phyloP scores from a whole-genome alignment of 306 rosid species.

The Mimosa bimucronata region DNA sequence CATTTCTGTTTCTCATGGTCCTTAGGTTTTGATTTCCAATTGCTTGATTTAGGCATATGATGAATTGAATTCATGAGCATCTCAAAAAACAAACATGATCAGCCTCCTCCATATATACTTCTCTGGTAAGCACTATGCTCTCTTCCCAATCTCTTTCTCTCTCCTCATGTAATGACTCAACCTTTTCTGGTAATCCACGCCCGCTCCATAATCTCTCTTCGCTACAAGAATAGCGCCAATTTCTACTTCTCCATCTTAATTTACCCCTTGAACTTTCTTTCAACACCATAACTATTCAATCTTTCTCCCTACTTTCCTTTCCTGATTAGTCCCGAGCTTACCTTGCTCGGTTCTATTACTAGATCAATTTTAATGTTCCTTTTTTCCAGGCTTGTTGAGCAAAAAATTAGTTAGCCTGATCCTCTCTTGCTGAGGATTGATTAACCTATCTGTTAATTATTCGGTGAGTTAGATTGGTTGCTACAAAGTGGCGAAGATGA shows the following conservation, averaged over 20 bases:
- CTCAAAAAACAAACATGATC: slow-evolving; percentile 37
- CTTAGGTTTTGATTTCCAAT: slow-evolving; percentile 19
- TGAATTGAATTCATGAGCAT: slow-evolving; percentile 18
- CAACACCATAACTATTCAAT: background rate
- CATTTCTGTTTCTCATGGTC: background rate
- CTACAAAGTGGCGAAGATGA: slow-evolving; percentile 79
- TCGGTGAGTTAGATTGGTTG: background rate
- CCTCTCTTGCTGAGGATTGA: background rate
- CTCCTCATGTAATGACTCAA: slow-evolving; percentile 44
- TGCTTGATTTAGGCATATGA: slow-evolving; percentile 17
- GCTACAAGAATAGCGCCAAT: slow-evolving; percentile 35
- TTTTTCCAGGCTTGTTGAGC: background rate
- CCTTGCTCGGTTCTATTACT: background rate
- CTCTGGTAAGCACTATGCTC: slow-evolving; percentile 47
- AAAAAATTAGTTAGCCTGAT: background rate
- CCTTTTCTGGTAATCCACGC: slow-evolving; percentile 49
- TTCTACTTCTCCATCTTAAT: slow-evolving; percentile 9
- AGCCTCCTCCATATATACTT: slow-evolving; percentile 31
- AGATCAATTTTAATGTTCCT: background rate
- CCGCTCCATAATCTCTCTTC: slow-evolving; percentile 51
- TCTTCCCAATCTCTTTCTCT: slow-evolving; percentile 31
- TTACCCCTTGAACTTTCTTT: slow-evolving; percentile 12
- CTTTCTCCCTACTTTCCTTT: background rate
- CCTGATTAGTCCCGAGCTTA: background rate
- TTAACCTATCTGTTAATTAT: background rate